These are phyloP conservation scores for Butyriboletus loyo DNA, from an alignment of 768 basidiomycete species.

Conservation along the genomic window DNA sequence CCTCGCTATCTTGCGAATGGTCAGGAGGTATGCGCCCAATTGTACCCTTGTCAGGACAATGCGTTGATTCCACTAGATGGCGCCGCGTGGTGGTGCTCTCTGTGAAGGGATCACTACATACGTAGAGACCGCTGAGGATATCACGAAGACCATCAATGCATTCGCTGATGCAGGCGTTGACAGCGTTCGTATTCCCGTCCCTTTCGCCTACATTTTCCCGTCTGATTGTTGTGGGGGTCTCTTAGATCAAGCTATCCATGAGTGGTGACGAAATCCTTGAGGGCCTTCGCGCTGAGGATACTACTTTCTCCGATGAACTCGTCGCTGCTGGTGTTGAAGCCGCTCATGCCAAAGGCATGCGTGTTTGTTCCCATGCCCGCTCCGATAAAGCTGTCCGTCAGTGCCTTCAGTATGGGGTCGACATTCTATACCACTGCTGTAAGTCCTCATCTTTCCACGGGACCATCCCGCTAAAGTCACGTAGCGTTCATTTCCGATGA, in stretches of 20 bases:
- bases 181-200: conserved; percentile 8
- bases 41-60: background rate
- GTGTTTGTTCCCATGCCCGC: conserved; percentile 37
- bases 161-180: conserved; percentile 26
- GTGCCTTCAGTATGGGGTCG: conserved; percentile 35
- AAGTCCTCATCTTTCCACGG: background rate
- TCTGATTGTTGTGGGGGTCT: background rate
- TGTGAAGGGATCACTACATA: conserved; percentile 33
- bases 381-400: conserved; percentile 34
- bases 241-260: conserved; percentile 35
- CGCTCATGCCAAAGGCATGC: conserved; percentile 35
- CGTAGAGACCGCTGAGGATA: conserved; percentile 30
- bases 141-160: conserved; percentile 20
- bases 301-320: conserved; percentile 33
- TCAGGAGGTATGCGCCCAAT: conserved; percentile 26
- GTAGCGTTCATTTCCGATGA: conserved; percentile 35
- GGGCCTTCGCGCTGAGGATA: conserved; percentile 33
- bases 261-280: conserved; percentile 37
- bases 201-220: background rate
- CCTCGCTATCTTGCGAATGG: conserved; percentile 36
- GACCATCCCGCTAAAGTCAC: conserved; percentile 6
- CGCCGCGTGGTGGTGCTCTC: conserved; percentile 30
- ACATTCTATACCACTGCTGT: conserved; percentile 32
- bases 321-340: conserved; percentile 35
- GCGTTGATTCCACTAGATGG: conserved; percentile 20